Conservation (phyloP, 139 green algal species). For the Coelastrella sp. region DNA sequence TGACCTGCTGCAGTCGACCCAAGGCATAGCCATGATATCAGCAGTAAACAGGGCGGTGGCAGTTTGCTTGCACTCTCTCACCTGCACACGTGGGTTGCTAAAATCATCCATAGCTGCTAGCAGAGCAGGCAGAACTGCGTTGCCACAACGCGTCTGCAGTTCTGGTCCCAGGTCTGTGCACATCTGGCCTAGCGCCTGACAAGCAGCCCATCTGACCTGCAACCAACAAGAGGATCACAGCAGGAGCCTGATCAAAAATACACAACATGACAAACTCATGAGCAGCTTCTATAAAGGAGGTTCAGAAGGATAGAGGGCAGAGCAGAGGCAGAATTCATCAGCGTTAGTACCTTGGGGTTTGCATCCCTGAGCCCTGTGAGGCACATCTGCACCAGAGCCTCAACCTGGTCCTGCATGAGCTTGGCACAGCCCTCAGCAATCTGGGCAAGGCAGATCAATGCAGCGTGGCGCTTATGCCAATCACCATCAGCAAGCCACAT, state of each 20-base stretch:
- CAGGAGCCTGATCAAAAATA: too few relatives aligned
- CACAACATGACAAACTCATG: too few relatives aligned
- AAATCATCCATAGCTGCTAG: constrained; percentile 93
- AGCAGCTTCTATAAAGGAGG: too few relatives aligned
- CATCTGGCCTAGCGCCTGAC: constrained; percentile 98
- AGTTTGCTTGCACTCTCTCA: too few relatives aligned
- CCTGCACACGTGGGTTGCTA: constrained; percentile 85
- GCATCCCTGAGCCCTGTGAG: constrained; percentile 78
- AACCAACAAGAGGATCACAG: too few relatives aligned
- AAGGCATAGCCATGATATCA: too few relatives aligned
- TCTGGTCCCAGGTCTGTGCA: constrained; percentile 97
- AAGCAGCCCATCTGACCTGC: constrained; percentile 95
- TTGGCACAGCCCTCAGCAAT: constrained; percentile 98
- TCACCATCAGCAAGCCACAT: constrained; percentile 78
- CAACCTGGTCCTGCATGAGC: constrained; percentile 86
- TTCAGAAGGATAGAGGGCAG: too few relatives aligned
- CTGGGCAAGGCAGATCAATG: constrained; percentile 93
- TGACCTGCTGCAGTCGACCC: too few relatives aligned
- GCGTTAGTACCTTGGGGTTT: constrained; percentile 74
- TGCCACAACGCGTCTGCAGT: constrained; percentile 85
- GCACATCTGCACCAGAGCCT: constrained; percentile 87
- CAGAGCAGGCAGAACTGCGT: constrained; percentile 76
- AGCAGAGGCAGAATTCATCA: too few relatives aligned
- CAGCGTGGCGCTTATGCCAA: constrained; percentile 94
- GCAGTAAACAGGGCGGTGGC: too few relatives aligned